Evolutionary conservation across 2,329 filamentous ascomycete genomes (phyloP).

Genomic region (Stachybotrys chlorohalonatus): DNA sequence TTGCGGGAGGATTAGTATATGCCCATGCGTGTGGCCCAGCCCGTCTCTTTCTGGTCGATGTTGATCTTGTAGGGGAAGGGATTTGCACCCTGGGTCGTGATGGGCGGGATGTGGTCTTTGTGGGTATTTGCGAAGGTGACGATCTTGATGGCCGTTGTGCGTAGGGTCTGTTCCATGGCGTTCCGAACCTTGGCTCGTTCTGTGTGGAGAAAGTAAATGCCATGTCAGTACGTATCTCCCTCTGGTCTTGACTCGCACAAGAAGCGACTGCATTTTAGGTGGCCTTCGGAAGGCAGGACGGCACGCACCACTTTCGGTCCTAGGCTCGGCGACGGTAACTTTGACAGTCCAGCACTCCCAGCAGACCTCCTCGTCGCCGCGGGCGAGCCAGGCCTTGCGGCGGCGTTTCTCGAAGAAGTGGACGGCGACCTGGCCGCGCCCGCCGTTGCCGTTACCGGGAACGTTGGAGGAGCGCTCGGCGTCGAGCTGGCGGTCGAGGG

Average conservation of each 20-base stretch:
- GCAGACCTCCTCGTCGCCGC: slow-evolving; percentile 82
- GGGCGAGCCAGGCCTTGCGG: slow-evolving; percentile 71
- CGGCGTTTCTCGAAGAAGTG: slow-evolving; percentile 94
- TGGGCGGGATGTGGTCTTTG: slow-evolving; percentile 94
- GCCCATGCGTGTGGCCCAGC: slow-evolving; percentile 73
- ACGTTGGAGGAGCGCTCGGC: slow-evolving; percentile 36
- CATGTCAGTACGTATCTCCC: not conserved
- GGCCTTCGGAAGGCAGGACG: not conserved
- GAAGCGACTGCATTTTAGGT: no score
- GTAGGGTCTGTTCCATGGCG: slow-evolving; percentile 83
- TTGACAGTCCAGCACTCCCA: slow-evolving; percentile 96
- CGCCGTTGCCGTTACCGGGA: slow-evolving; percentile 34
- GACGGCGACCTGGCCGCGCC: slow-evolving; percentile 70
- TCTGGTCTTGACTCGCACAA: no score
- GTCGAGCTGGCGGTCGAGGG: slow-evolving; percentile 71
- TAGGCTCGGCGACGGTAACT: slow-evolving; percentile 83
- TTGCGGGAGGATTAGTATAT: slow-evolving; percentile 43
- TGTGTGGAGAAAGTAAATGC: slow-evolving; percentile 20
- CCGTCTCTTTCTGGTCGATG: slow-evolving; percentile 69
- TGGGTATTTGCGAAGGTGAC: slow-evolving; percentile 78
- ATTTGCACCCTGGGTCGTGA: slow-evolving; percentile 87
- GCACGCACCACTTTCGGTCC: slow-evolving; percentile 72
- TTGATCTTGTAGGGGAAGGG: slow-evolving; percentile 93
- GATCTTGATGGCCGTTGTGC: slow-evolving; percentile 83
- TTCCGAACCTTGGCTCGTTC: slow-evolving; percentile 82